These are phyloP conservation scores for Calocybe cyanea DNA, from an alignment of 768 basidiomycete species.

Conservation along the genomic window DNA sequence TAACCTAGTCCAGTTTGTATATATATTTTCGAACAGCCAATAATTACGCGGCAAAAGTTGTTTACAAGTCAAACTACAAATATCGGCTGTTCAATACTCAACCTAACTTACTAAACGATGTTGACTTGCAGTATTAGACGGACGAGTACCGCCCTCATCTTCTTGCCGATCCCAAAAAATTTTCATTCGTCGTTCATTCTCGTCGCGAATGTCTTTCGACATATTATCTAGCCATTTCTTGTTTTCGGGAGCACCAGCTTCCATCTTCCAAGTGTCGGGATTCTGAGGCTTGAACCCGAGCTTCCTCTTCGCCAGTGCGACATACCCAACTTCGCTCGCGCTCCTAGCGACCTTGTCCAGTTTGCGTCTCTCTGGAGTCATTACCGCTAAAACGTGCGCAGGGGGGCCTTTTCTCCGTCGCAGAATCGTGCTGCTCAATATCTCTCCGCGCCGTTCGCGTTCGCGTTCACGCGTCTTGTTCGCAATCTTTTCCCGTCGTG, in stretches of 20 bases:
- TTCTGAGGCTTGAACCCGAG: constrained; percentile 48
- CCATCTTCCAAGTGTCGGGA: constrained; percentile 32
- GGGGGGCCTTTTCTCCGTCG: constrained; percentile 59
- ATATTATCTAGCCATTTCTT: constrained; percentile 25
- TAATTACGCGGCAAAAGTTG: no score
- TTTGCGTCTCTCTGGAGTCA: constrained; percentile 44
- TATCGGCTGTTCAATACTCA: no score
- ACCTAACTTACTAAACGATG: no score
- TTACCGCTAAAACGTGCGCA: constrained; percentile 49
- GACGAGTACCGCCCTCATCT: no score
- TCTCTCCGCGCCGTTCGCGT: constrained; percentile 63
- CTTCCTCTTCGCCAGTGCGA: constrained; percentile 56
- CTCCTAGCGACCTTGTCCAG: constrained; percentile 50
- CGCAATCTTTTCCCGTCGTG: constrained; percentile 53
- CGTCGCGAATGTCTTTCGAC: constrained; percentile 19
- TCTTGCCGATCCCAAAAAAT: no score
- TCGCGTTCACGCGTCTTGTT: constrained; percentile 63
- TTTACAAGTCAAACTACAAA: no score
- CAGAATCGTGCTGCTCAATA: constrained; percentile 41
- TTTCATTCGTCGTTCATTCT: constrained; percentile 24
- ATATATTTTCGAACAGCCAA: not conserved
- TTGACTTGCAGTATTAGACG: no score
- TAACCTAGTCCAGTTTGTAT: not conserved
- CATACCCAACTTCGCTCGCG: constrained; percentile 67
- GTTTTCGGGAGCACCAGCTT: constrained; percentile 25